Percentiles rank a stretch among this genome's conserved stretches.
phyloP scores from a whole-genome alignment of 306 rosid species.

The Coriaria nepalensis region DNA sequence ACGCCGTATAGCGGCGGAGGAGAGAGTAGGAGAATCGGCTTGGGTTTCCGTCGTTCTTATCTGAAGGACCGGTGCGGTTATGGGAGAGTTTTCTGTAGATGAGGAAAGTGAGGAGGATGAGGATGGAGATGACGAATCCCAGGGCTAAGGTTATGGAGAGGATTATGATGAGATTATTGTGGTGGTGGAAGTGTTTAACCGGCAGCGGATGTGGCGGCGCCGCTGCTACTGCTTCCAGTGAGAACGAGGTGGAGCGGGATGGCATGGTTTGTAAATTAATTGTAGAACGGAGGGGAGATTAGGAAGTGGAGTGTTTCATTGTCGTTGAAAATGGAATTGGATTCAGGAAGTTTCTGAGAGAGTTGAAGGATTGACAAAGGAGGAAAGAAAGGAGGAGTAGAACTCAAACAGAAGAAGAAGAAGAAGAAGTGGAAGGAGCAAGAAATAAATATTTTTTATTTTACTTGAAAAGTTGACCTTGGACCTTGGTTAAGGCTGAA shows the following conservation, averaged over 20 bases:
- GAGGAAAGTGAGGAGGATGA: conserved; percentile 26
- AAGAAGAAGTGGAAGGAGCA: too few species aligned
- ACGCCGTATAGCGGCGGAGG: conserved; percentile 68
- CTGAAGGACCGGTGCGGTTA: conserved; percentile 74
- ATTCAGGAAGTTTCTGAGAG: neutral
- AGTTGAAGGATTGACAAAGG: neutral
- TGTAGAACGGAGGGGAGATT: conserved; percentile 6
- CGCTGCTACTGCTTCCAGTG: neutral
- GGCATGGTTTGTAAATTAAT: conserved; percentile 39
- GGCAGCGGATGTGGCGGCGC: conserved; percentile 15
- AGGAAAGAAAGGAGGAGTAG: neutral
- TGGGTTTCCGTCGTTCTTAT: conserved; percentile 9
- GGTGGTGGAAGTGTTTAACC: conserved; percentile 18
- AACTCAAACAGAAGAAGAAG: too few species aligned
- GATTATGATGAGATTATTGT: conserved; percentile 11
- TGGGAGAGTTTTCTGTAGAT: conserved; percentile 70
- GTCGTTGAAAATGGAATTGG: neutral
- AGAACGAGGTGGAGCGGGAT: conserved; percentile 37
- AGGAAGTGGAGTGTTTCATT: conserved; percentile 1
- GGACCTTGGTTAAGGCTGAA: too few species aligned
- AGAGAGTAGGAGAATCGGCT: conserved; percentile 50
- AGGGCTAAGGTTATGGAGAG: conserved; percentile 22
- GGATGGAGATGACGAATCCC: conserved; percentile 9
- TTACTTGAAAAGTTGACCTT: too few species aligned
- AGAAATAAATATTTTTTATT: too few species aligned